Percentiles rank a stretch among this genome's conserved stretches.
These are phyloP conservation scores for Solanum chaucha DNA, from an alignment of 257 asterid species.

Conservation along the genomic window DNA sequence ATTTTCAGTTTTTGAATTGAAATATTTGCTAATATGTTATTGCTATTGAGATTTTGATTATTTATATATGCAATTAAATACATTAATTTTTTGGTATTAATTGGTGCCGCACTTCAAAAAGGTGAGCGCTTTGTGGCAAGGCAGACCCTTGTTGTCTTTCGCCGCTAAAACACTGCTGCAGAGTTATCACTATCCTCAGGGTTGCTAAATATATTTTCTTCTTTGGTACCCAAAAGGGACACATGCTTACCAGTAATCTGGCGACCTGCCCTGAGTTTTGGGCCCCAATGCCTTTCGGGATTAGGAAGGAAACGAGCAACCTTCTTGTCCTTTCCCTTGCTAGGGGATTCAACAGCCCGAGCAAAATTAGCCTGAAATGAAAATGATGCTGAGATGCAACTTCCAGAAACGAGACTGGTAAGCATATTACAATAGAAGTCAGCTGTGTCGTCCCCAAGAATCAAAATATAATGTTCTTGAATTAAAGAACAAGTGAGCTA, in stretches of 20 bases:
- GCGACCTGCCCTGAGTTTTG: conserved; percentile 82
- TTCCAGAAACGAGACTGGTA: neutral
- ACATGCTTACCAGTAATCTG: neutral
- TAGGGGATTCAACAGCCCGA: conserved; percentile 74
- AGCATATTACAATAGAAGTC: neutral
- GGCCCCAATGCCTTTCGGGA: conserved; percentile 97
- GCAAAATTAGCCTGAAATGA: conserved; percentile 72
- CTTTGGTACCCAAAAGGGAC: neutral
- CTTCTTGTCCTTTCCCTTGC: conserved; percentile 89
- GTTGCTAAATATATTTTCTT: no score
- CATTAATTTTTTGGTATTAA: no score
- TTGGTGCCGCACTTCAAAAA: no score
- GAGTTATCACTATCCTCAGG: no score
- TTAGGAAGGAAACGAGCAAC: conserved; percentile 85
- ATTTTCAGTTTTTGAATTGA: neutral
- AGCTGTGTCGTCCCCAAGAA: neutral
- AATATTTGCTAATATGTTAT: neutral
- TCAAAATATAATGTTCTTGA: neutral
- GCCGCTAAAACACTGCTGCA: no score
- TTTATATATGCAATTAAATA: no score
- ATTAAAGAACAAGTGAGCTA: neutral
- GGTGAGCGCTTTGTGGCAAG: no score
- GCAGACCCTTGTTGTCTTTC: no score
- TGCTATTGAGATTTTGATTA: neutral
- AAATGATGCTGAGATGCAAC: neutral